These are phyloP conservation scores for Amesomyces nigricolor DNA, from an alignment of 2,329 filamentous ascomycete genomes.

Conservation along the genomic window DNA sequence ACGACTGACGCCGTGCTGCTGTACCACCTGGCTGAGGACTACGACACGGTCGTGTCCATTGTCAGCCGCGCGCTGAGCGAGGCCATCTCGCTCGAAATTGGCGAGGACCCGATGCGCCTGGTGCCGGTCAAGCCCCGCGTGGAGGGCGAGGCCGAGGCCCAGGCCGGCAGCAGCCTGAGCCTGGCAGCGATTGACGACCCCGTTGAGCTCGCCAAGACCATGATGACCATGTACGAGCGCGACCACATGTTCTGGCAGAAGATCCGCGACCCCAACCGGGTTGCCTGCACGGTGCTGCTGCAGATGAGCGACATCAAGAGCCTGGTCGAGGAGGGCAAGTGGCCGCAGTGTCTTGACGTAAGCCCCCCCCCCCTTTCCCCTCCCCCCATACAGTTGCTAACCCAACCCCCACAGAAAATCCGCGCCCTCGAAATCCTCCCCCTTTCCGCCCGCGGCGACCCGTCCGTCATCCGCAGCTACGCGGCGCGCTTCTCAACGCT, in stretches of 20 bases:
- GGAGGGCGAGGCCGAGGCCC: constrained; percentile 31
- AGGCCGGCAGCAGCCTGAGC: constrained; percentile 53
- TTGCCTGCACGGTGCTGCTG: constrained; percentile 51
- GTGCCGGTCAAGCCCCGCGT: constrained; percentile 72
- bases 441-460: constrained; percentile 66
- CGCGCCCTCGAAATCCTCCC: constrained; percentile 72
- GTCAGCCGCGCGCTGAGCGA: constrained; percentile 88
- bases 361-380: constrained; percentile 30
- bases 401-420: constrained; percentile 50
- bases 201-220: constrained; percentile 52
- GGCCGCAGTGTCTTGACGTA: constrained; percentile 55
- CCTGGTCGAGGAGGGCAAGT: constrained; percentile 48
- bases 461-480: constrained; percentile 69
- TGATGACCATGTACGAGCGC: constrained; percentile 59
- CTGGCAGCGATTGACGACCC: constrained; percentile 56
- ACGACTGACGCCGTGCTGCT: constrained; percentile 90
- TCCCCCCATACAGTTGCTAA: not conserved
- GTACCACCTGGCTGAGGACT: constrained; percentile 91
- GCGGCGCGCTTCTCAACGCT: constrained; percentile 77
- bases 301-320: constrained; percentile 58
- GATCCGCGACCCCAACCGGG: constrained; percentile 52
- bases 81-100: constrained; percentile 78
- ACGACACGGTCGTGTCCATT: constrained; percentile 86
- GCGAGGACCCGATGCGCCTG: constrained; percentile 70
- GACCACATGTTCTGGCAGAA: constrained; percentile 56